Percentiles rank a stretch among this genome's conserved stretches.
Conservation (phyloP, 73 alveolate genomes). For the Symbiodinium natans region DNA sequence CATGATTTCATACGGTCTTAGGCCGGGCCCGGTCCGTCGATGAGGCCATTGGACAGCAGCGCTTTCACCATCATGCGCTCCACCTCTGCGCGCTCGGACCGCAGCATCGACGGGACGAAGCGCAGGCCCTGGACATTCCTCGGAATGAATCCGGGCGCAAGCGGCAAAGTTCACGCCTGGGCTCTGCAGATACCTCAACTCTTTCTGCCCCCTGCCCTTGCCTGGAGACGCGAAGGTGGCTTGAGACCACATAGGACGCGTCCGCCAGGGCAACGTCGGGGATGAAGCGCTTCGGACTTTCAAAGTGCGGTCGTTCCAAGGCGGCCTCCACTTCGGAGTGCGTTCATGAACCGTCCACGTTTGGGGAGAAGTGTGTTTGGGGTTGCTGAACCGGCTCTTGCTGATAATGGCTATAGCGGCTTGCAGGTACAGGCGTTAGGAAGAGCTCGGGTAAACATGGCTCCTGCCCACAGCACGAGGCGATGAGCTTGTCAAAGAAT, state of each 20-base stretch:
- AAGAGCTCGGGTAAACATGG: too few relatives aligned
- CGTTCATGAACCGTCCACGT: too few relatives aligned
- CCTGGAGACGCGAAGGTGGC: slow-evolving; percentile 73
- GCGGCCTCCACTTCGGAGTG: neutral
- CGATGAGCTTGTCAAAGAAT: slow-evolving; percentile 45
- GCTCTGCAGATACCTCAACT: neutral
- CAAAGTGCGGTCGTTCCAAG: neutral
- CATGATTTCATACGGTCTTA: too few relatives aligned
- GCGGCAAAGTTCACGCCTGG: neutral
- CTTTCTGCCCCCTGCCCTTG: neutral
- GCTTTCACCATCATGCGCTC: slow-evolving; percentile 19
- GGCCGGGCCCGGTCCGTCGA: neutral
- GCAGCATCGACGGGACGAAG: slow-evolving; percentile 62
- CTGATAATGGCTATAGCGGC: too few relatives aligned
- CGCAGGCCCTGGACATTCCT: slow-evolving; percentile 52
- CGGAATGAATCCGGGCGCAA: too few relatives aligned
- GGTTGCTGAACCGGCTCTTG: too few relatives aligned
- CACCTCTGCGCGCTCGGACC: slow-evolving; percentile 64
- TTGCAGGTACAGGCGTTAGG: too few relatives aligned
- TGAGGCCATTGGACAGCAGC: neutral
- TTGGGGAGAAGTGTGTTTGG: too few relatives aligned
- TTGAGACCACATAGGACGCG: slow-evolving; percentile 25
- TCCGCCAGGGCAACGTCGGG: neutral
- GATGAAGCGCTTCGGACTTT: neutral
- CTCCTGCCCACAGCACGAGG: slow-evolving; percentile 60